Evolutionary conservation across 2,329 filamentous ascomycete genomes (phyloP).

Genomic region (Orbilia ellipsospora): DNA sequence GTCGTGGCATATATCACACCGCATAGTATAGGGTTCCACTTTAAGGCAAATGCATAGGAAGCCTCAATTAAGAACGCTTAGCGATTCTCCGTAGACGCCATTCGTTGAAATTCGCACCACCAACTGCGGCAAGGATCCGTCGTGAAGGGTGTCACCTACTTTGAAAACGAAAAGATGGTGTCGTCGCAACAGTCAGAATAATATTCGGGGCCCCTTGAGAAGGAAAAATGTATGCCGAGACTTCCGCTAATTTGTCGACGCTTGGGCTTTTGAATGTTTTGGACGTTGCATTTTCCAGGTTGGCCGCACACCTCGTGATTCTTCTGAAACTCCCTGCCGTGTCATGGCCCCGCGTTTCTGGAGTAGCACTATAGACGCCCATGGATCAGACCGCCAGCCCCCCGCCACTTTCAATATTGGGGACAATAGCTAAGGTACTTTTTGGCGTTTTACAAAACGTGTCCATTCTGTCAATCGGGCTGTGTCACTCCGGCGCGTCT

Average conservation of each 20-base stretch:
- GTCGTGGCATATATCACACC: slow-evolving; percentile 43
- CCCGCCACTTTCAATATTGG: not conserved
- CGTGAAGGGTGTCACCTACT: no score
- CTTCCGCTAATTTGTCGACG: not conserved
- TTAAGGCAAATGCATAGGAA: slow-evolving; percentile 54
- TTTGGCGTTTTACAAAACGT: slow-evolving; percentile 30
- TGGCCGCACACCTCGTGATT: slow-evolving; percentile 4
- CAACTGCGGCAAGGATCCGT: slow-evolving; percentile 30
- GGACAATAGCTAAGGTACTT: not conserved
- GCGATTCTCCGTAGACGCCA: slow-evolving; percentile 43
- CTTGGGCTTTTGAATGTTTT: not conserved
- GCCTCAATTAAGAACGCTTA: slow-evolving; percentile 34
- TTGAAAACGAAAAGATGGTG: slow-evolving; percentile 10
- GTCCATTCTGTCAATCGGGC: slow-evolving; percentile 24
- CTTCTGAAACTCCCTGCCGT: not conserved
- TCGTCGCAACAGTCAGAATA: not conserved
- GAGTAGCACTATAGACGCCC: slow-evolving; percentile 2
- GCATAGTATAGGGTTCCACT: slow-evolving; percentile 43
- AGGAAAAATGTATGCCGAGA: not conserved
- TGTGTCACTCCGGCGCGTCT: slow-evolving; percentile 9
- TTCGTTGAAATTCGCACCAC: slow-evolving; percentile 30
- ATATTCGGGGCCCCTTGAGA: not conserved
- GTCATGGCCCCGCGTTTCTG: slow-evolving; percentile 11
- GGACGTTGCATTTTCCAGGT: not conserved
- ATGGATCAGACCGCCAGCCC: slow-evolving; percentile 11